These are phyloP conservation scores for Chamaenerion angustifolium DNA, from an alignment of 345 rosid species.

Conservation along the genomic window DNA sequence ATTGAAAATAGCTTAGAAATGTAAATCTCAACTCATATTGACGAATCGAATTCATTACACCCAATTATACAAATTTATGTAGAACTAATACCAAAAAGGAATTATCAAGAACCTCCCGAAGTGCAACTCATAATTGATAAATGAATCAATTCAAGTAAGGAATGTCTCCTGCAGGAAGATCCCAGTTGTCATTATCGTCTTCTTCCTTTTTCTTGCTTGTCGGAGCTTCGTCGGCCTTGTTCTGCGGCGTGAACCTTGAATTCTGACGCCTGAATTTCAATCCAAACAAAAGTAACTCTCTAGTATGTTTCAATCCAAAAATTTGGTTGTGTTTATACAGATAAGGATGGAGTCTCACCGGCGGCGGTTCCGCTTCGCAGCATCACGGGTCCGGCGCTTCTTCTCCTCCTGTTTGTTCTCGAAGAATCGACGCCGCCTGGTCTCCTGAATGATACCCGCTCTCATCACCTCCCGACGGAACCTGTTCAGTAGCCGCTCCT, in stretches of 20 bases:
- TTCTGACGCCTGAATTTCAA: constrained; percentile 8
- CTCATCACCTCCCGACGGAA: constrained; percentile 24
- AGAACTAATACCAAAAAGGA: too few relatives aligned
- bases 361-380: constrained; percentile 15
- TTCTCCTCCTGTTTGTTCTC: constrained; percentile 20
- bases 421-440: constrained; percentile 16
- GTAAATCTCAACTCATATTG: too few relatives aligned
- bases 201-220: constrained; percentile 10
- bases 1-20: too few relatives aligned
- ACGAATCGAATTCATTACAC: too few relatives aligned
- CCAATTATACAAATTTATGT: too few relatives aligned
- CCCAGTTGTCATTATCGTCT: constrained; percentile 19
- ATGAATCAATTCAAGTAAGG: constrained; percentile 3
- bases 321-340: not conserved
- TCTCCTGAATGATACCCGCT: constrained; percentile 20
- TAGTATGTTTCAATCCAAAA: too few relatives aligned
- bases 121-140: too few relatives aligned
- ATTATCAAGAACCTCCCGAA: too few relatives aligned
- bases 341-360: constrained; percentile 4
- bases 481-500: constrained; percentile 15
- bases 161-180: constrained; percentile 9
- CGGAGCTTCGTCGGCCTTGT: constrained; percentile 1
- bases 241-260: constrained; percentile 1
- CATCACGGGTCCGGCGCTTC: constrained; percentile 17
- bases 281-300: not conserved